A percentile compares a stretch with the other conserved stretches of the same genome.
phyloP scores from a whole-genome alignment of 163 green algal genomes.

The Chlamydomonas reinhardtii region DNA sequence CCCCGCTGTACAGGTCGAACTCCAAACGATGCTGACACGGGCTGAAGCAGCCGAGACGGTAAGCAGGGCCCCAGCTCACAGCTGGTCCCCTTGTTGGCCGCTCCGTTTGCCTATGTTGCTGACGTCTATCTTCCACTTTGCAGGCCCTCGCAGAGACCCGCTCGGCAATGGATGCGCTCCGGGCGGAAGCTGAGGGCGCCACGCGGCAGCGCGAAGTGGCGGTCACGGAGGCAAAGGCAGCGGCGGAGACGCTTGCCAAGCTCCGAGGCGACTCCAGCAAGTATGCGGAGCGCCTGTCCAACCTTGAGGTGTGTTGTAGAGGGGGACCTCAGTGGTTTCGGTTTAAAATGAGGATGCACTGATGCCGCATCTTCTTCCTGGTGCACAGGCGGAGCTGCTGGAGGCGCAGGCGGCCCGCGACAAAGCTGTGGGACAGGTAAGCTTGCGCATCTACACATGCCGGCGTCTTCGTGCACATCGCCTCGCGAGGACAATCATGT shows the following conservation, averaged over 20 bases:
- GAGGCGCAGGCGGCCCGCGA: constrained; percentile 15
- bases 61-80: background rate
- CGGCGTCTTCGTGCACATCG: no score
- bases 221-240: background rate
- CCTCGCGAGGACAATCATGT: background rate
- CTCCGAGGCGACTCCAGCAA: background rate
- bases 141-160: background rate
- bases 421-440: background rate
- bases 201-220: constrained; percentile 6
- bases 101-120: no score
- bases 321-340: no score
- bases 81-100: no score
- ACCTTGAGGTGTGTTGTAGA: background rate
- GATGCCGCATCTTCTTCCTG: no score
- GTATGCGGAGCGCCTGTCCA: background rate
- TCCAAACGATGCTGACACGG: background rate
- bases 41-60: constrained; percentile 23
- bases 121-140: background rate
- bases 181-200: background rate
- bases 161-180: background rate
- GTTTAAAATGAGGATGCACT: no score
- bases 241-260: background rate
- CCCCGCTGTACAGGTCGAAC: constrained; percentile 17
- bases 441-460: background rate
- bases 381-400: constrained; percentile 20